These are phyloP conservation scores for Casuarina cunninghamiana DNA, from an alignment of 306 rosid species.

Conservation along the genomic window DNA sequence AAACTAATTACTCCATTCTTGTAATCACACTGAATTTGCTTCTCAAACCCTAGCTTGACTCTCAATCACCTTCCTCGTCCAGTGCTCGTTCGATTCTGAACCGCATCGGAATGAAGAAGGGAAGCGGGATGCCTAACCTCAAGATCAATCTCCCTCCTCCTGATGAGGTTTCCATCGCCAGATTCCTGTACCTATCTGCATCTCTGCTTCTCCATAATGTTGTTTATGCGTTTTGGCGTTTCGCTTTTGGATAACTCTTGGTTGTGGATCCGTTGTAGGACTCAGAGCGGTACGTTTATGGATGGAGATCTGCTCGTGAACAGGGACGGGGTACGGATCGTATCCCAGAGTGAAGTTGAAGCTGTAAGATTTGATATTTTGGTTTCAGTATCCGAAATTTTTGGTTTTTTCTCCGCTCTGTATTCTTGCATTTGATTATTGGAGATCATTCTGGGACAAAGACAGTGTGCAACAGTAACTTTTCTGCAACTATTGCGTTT, in stretches of 20 bases:
- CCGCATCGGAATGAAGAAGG: slow-evolving; percentile 55
- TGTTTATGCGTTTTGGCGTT: slow-evolving; percentile 21
- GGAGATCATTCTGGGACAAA: background rate
- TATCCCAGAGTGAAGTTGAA: slow-evolving; percentile 72
- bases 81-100: background rate
- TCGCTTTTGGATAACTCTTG: slow-evolving; percentile 28
- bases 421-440: slow-evolving; percentile 27
- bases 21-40: too few species aligned
- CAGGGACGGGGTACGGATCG: slow-evolving; percentile 87
- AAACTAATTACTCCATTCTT: too few species aligned
- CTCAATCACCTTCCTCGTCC: background rate
- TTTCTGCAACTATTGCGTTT: slow-evolving; percentile 17
- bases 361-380: slow-evolving; percentile 47
- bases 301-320: slow-evolving; percentile 97
- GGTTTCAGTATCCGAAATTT: background rate
- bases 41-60: background rate
- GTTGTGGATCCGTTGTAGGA: slow-evolving; percentile 50
- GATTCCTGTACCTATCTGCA: slow-evolving; percentile 60
- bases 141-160: slow-evolving; percentile 74
- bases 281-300: slow-evolving; percentile 90
- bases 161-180: slow-evolving; percentile 63
- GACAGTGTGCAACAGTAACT: background rate
- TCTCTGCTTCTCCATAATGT: slow-evolving; percentile 10
- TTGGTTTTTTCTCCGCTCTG: background rate
- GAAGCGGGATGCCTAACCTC: slow-evolving; percentile 55